Evolutionary conservation across 148 eudicot species (phyloP).

Genomic region (Salicornia ramosissima): DNA sequence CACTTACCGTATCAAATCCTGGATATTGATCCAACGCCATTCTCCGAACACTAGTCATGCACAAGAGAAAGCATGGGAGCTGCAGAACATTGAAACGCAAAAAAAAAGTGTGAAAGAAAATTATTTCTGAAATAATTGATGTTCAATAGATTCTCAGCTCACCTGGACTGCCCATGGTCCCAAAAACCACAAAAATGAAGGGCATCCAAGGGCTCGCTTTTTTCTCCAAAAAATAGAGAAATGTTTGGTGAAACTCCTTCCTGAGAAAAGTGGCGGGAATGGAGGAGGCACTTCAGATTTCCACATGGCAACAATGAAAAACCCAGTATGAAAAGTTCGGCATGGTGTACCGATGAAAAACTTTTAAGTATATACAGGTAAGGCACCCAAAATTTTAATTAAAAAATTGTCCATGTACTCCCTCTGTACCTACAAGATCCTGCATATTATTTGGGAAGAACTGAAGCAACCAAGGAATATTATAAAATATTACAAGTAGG

Average conservation of each 20-base stretch:
- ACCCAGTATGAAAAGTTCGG: conserved; percentile 32
- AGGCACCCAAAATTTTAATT: background rate
- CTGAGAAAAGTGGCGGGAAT: conserved; percentile 87
- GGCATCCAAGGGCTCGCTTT: conserved; percentile 68
- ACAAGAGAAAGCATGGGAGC: conserved; percentile 84
- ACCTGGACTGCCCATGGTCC: conserved; percentile 65
- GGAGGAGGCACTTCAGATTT: conserved; percentile 89
- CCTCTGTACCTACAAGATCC: too few relatives aligned
- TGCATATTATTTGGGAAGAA: too few relatives aligned
- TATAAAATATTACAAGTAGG: too few relatives aligned
- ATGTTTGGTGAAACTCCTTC: conserved; percentile 55
- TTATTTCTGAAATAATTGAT: background rate
- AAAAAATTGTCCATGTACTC: too few relatives aligned
- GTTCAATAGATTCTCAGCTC: conserved; percentile 9
- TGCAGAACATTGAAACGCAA: conserved; percentile 35
- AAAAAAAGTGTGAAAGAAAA: background rate
- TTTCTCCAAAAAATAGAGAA: conserved; percentile 53
- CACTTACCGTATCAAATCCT: conserved; percentile 87
- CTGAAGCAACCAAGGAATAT: too few relatives aligned
- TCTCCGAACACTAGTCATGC: conserved; percentile 59
- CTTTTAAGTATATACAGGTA: conserved; percentile 21
- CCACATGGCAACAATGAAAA: conserved; percentile 30
- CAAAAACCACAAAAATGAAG: conserved; percentile 71
- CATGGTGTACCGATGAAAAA: conserved; percentile 32
- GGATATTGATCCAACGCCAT: conserved; percentile 79